Conservation (phyloP, 2,329 filamentous ascomycete species). For the Hypoxylon sp. region DNA sequence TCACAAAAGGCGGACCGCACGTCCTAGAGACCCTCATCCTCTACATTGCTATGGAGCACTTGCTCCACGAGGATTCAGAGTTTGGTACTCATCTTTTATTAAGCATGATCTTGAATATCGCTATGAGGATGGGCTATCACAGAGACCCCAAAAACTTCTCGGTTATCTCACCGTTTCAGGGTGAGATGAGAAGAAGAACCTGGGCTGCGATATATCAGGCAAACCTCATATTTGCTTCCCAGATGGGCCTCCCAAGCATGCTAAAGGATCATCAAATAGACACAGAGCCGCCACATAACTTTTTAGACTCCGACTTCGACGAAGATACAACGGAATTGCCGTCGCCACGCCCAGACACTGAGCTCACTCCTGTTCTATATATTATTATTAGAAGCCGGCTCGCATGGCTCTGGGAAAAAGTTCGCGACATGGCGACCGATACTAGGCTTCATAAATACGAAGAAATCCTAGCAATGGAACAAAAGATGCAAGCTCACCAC, state of each 20-base stretch:
- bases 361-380: constrained; percentile 48
- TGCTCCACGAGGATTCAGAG: constrained; percentile 51
- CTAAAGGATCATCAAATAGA: constrained; percentile 58
- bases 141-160: constrained; percentile 59
- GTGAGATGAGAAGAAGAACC: constrained; percentile 61
- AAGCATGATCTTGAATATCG: constrained; percentile 53
- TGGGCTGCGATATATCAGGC: constrained; percentile 59
- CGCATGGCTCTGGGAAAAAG: constrained; percentile 46
- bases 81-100: constrained; percentile 54
- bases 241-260: constrained; percentile 62
- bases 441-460: constrained; percentile 40
- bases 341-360: constrained; percentile 50
- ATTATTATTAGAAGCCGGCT: constrained; percentile 48
- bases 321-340: constrained; percentile 54
- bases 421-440: constrained; percentile 45
- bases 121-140: constrained; percentile 60
- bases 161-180: constrained; percentile 56
- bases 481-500: constrained; percentile 33
- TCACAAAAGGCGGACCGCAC: constrained; percentile 58
- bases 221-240: constrained; percentile 59
- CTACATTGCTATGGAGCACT: constrained; percentile 53
- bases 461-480: constrained; percentile 46
- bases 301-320: constrained; percentile 60
- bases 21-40: constrained; percentile 56
- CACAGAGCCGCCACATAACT: constrained; percentile 58